Evolutionary conservation across 257 asterid genomes (phyloP).

Genomic region (Petrea volubilis): DNA sequence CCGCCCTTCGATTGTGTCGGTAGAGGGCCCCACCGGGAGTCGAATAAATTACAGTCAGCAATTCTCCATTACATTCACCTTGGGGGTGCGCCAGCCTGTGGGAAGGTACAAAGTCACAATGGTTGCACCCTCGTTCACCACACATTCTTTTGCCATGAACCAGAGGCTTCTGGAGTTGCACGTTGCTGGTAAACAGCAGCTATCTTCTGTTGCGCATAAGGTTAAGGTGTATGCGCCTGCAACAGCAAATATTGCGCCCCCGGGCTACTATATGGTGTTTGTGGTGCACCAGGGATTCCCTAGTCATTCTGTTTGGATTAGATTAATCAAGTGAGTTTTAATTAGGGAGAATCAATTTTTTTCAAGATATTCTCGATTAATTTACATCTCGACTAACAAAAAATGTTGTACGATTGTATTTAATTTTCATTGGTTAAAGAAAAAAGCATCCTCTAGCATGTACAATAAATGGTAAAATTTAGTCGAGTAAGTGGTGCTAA

Average conservation of each 20-base stretch:
- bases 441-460: too few species aligned
- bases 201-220: conserved; percentile 28
- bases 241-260: conserved; percentile 63
- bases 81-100: conserved; percentile 25
- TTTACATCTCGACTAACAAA: too few species aligned
- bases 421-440: too few species aligned
- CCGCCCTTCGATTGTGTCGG: conserved; percentile 57
- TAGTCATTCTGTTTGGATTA: conserved; percentile 60
- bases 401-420: too few species aligned
- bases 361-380: not conserved
- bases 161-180: conserved; percentile 69
- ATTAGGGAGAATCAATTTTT: not conserved
- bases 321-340: conserved; percentile 30
- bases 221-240: conserved; percentile 55
- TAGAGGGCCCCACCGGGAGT: conserved; percentile 30
- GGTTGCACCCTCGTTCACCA: conserved; percentile 82
- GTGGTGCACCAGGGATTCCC: conserved; percentile 73
- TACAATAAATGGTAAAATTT: too few species aligned
- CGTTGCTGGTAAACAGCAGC: conserved; percentile 24
- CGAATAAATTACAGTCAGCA: conserved; percentile 44
- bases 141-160: conserved; percentile 82
- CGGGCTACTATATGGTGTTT: conserved; percentile 80
- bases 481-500: too few species aligned
- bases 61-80: conserved; percentile 46
- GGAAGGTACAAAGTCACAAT: conserved; percentile 38